phyloP scores from a whole-genome alignment of 2,329 filamentous ascomycete species.

The Verticillium isaacii region DNA sequence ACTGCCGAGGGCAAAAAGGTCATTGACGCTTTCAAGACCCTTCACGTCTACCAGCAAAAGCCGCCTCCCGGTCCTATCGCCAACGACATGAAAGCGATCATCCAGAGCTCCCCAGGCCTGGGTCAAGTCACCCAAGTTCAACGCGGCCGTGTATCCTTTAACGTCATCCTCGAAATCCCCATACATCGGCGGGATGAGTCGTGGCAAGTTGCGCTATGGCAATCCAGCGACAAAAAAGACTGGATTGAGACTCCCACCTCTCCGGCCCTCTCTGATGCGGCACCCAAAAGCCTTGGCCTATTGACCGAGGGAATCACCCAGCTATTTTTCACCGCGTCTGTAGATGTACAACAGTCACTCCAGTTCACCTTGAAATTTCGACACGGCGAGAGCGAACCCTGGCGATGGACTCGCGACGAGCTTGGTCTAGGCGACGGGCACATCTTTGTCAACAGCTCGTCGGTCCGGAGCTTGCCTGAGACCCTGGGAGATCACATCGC shows the following conservation, averaged over 20 bases:
- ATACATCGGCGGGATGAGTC: slow-evolving; percentile 44
- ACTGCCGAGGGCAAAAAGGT: slow-evolving; percentile 12
- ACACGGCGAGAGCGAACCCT: slow-evolving; percentile 42
- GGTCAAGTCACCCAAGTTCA: slow-evolving; percentile 66
- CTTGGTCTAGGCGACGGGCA: slow-evolving; percentile 59
- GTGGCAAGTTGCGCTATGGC: slow-evolving; percentile 76
- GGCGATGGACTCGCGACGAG: slow-evolving; percentile 68
- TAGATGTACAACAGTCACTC: slow-evolving; percentile 29
- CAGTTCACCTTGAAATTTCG: slow-evolving; percentile 72
- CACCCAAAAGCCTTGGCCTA: slow-evolving; percentile 47
- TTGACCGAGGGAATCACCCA: slow-evolving; percentile 10
- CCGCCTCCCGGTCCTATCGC: slow-evolving; percentile 17
- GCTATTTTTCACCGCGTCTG: slow-evolving; percentile 7
- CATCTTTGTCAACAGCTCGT: slow-evolving; percentile 42
- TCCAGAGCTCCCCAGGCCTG: slow-evolving; percentile 63
- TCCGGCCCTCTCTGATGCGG: slow-evolving; percentile 15
- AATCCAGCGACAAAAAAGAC: slow-evolving; percentile 50
- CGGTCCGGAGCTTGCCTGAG: slow-evolving; percentile 22
- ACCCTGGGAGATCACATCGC: slow-evolving; percentile 52
- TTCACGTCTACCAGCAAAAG: slow-evolving; percentile 33
- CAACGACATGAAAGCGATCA: slow-evolving; percentile 28
- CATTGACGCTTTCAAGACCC: slow-evolving; percentile 29
- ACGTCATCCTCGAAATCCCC: slow-evolving; percentile 65
- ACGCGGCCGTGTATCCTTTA: slow-evolving; percentile 50
- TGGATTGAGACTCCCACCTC: slow-evolving; percentile 48